Base-by-base conservation (phyloP, 108 stramenopile genomes). In the Nannochloropsis gaditana region DNA sequence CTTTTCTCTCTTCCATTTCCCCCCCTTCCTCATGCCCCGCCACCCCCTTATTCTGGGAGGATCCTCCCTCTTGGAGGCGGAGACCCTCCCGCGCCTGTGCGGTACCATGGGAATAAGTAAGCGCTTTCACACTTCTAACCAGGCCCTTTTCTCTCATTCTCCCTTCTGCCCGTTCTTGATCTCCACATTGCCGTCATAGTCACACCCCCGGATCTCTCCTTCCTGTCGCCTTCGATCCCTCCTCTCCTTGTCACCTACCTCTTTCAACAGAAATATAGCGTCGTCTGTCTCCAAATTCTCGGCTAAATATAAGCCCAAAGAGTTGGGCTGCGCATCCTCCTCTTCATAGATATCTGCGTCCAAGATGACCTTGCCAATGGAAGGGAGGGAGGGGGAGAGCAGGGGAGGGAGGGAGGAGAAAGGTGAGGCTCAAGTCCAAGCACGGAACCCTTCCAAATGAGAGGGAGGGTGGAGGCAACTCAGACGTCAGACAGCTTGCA, bases 271-370 rank as follows among this genome's bases (percentile, higher is more conserved):
- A n/a, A 73, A 73, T n/a, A 73, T n/a, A n/a, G 59, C 59, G n/a
- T 45, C 45, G 44, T 19, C 15, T 44, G 31, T 10, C 19, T 4
- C 6, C 43, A 44, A 44, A 17, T 43, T 43, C 42, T 43, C 82
- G 43, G 15, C 43, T 19, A 19, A 9, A 9, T 83, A 19, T 2
- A 81, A 11, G 21, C 41, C 80, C 80, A 3, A 5, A 9, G 21
- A 21, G 80, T 81, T 84, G 83, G 79, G 17, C 4, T 21, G n/a
- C 3, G 94, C 95, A 90, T 96, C 94, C 90, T 96, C 95, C 84
- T 96, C 95, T 84, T 96, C 94, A 85, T 94, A 96, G 86, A 96
- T 94, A 88, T 96, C 95, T 9, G 94, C 95, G 87, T 92, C 90
- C 9, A 93, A 80, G 11, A 94, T 91, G 11, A 93, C 87, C n/a